Evolutionary conservation across 2,329 filamentous ascomycete genomes (phyloP), one percentile per base, ranked within the genome.

Genomic region (Talaromyces sp.): DNA sequence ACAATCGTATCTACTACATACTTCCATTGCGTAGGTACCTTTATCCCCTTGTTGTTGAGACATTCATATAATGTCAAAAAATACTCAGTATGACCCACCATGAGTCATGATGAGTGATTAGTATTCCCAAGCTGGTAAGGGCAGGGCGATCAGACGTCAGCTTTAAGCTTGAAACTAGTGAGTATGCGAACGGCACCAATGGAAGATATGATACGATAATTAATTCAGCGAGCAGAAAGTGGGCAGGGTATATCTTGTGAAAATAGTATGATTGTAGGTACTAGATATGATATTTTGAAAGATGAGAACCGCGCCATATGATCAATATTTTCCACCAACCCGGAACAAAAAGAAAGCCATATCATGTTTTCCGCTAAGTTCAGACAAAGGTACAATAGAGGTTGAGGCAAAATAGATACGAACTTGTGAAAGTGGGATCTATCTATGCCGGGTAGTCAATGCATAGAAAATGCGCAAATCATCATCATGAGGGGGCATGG

Each of bases 71-170:
- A 11, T 47, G 37, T 56, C 44, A 47, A 16, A 20, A 27, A 16
- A 39, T 22, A 30, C 19, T 50, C 41, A 58, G 30, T 17, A 43
- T 47, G 40, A 56, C 40, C 49, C 45, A 58, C 10, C 45, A 49
- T 58, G 54, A 56, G 47, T 56, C 51, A 56, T 52, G 29, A 51
- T 54, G 35, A 35, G 47, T n/a, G n/a, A n/a, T n/a, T n/a, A n/a
- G n/a, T n/a, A n/a, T n/a, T n/a, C n/a, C n/a, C n/a, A n/a, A n/a
- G n/a, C n/a, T n/a, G n/a, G n/a, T 55, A 44, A 22, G 9, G 19
- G 24, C 19, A 24, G 27, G 17, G 33, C 39, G 17, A 40, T 45
- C 33, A 36, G 8, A 48, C 24, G 24, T 27, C 24, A 27, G 24
- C 24, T 5, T 9, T 27, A 27, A 27, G n/a, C n/a, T n/a, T n/a